Percentiles rank a stretch among this genome's conserved stretches.
These are phyloP conservation scores for Rhodomyrtus tomentosa DNA, from an alignment of 345 rosid species.

Conservation along the genomic window DNA sequence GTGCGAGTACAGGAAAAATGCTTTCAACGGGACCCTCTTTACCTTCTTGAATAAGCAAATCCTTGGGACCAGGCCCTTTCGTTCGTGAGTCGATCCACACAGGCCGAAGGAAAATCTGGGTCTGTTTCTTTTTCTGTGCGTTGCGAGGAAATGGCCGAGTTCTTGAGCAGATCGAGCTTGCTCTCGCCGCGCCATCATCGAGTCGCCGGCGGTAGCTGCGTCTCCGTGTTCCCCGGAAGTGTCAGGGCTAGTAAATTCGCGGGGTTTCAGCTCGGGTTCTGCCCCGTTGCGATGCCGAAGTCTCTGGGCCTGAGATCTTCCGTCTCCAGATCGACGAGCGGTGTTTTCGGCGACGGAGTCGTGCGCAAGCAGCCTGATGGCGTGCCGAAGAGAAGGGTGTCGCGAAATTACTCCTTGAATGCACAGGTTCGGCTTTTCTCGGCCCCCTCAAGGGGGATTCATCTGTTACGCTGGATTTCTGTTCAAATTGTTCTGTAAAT, in stretches of 20 bases:
- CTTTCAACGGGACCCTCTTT: neutral
- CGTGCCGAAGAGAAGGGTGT: constrained; percentile 7
- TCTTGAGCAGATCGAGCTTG: neutral
- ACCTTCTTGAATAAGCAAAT: neutral
- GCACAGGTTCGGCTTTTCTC: constrained; percentile 39
- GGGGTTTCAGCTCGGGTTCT: neutral
- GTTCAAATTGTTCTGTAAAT: neutral
- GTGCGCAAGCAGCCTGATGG: constrained; percentile 11
- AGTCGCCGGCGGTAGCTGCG: neutral
- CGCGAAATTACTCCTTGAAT: constrained; percentile 13
- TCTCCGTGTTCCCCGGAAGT: neutral
- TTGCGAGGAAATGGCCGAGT: neutral
- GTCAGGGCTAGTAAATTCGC: neutral
- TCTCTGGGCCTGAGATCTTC: constrained; percentile 1
- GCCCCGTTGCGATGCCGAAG: neutral
- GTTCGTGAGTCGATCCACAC: neutral
- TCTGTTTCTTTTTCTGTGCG: neutral
- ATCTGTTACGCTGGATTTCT: neutral
- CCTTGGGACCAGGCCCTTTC: neutral
- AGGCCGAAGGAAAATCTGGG: neutral
- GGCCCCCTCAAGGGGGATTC: neutral
- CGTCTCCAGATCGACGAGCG: neutral
- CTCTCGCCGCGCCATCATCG: neutral
- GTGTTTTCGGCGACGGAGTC: constrained; percentile 39
- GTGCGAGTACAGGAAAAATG: neutral